phyloP scores from a whole-genome alignment of 192 early-diverging fungal species.

The Dissophora globulifera region DNA sequence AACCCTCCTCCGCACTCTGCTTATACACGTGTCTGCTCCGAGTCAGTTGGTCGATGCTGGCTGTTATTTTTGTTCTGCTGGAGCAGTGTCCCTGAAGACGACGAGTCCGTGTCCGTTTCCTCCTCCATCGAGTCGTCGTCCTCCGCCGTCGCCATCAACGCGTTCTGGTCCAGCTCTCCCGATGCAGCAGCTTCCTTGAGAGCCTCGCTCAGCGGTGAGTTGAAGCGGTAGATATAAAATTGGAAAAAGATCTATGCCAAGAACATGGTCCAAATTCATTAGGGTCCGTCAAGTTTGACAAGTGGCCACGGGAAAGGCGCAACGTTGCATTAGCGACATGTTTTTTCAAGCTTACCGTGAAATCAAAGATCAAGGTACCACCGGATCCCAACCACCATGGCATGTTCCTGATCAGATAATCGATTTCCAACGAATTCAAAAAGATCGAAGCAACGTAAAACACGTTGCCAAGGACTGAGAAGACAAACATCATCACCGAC shows the following conservation, averaged over 20 bases:
- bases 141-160: conserved; percentile 29
- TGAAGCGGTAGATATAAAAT: conserved; percentile 67
- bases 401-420: conserved; percentile 74
- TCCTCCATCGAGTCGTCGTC: conserved; percentile 2
- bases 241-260: conserved; percentile 71
- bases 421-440: conserved; percentile 72
- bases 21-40: too few relatives aligned
- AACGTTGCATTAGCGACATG: neutral
- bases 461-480: conserved; percentile 82
- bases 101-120: conserved; percentile 3
- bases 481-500: conserved; percentile 85
- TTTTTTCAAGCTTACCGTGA: conserved; percentile 61
- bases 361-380: conserved; percentile 81
- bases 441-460: conserved; percentile 78
- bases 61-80: conserved; percentile 18
- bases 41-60: neutral
- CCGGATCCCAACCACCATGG: conserved; percentile 82
- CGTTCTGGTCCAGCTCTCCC: conserved; percentile 41
- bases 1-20: too few relatives aligned
- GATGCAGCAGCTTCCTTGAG: conserved; percentile 46
- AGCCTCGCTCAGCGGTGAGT: conserved; percentile 38
- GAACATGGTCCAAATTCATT: neutral
- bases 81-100: neutral
- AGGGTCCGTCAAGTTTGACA: too few relatives aligned
- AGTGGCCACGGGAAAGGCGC: neutral